Base-by-base conservation (phyloP, 1,284 basidiomycete genomes). In the Coniferiporia weirii region DNA sequence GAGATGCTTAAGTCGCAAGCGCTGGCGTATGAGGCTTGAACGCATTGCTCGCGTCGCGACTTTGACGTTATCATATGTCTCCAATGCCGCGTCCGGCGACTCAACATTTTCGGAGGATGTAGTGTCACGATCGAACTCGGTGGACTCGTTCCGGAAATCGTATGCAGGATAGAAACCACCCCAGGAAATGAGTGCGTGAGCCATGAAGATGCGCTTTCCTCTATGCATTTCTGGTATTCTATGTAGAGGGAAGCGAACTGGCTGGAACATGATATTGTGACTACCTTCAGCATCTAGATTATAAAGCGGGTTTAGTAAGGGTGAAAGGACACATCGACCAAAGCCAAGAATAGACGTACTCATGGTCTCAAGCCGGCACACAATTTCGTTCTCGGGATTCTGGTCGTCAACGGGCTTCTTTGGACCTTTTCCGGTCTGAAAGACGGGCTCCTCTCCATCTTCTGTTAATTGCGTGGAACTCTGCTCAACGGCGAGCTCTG, bases 161-260 rank as follows among this genome's bases (percentile, higher is more conserved):
- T 60, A 55, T 17, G 40, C 36, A 4, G 59, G 47, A 36, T 56
- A 55, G 54, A 60, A 60, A n/a, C 59, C 59, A 17, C 53, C 54
- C 59, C 59, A 60, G 8, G 13, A 20, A 40, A 56, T 19, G 34
- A 60, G 34, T 12, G 48, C 35, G 12, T 34, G 59, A 8, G 36
- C 19, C 8, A 56, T 10, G 40, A 20, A 53, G 9, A 44, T 34
- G 13, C 34, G 44, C 36, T 56, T 46, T 10, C 40, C 20, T 44
- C 15, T 38, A 8, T 2, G n/a, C 6, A 44, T 43, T 17, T 51
- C 12, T 36, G 32, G 15, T 13, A 22, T n/a, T 34, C 7, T 49
- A 35, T 36, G 17, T 32, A 19, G 22, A 44, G 15, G 13, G 52
- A 12, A 19, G n/a, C 19, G n/a, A 27, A 4, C 12, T 43, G 40